Base-by-base conservation (phyloP, 176 grass and related monocot genomes). In the Pharus latifolius region DNA sequence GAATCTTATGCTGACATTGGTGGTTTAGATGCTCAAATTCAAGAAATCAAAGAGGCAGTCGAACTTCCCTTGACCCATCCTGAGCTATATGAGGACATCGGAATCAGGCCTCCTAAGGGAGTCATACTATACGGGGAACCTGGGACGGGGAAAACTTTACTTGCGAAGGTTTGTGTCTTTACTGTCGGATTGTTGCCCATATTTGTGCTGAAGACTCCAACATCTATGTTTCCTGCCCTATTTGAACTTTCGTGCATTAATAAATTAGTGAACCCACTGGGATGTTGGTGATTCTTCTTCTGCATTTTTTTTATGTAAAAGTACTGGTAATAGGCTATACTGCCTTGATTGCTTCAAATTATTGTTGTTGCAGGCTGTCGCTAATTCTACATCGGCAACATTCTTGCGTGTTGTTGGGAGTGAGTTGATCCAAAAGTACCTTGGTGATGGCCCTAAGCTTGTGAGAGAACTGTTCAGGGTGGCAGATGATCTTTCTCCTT, bases 341-440 rank as follows among this genome's bases (percentile, higher is more conserved):
- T 15, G 35, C n/a, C 73, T 23, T 30, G n/a, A 23, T 63, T 57
- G 13, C 24, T 40, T 65, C 12, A 45, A 72, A 46, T 47, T 45
- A 40, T 35, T 5, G 67, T 22, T 24, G 10, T 48, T 76, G 44
- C 72, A 92, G 89, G 89, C 89, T 53, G 89, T 92, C 71, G 89
- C 84, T 49, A 92, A 92, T 77, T 92, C 89, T 34, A 92, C 89
- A 71, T 92, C 89, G 44, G 89, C 89, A 55, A 92, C 89, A 41
- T 92, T 92, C 69, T 84, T 92, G 77, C 80, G 89, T 53, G 89
- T 92, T 80, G 89, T 92, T 69, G 89, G 89, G 59, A 92, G 89
- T 84, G 89, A 92, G 51, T 53, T 92, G 77, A 92, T 92, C 51
- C 89, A 92, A 71, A 92, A 92, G 80, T 92, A 92, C 81, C 72